phyloP scores from a whole-genome alignment of 495 filamentous ascomycete species.

The Corynascus novoguineensis region DNA sequence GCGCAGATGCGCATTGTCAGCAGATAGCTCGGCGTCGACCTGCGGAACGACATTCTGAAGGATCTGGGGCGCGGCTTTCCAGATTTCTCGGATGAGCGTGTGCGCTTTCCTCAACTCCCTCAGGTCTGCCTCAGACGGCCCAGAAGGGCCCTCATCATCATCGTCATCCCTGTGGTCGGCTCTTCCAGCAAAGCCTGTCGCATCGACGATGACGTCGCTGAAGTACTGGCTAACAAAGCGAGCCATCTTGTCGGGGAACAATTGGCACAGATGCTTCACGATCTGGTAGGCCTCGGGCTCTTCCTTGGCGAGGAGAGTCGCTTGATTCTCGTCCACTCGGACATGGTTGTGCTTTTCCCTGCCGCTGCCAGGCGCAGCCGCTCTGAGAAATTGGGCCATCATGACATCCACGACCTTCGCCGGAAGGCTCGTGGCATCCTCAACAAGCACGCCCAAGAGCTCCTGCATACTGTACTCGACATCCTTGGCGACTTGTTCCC shows the following conservation, averaged over 20 bases:
- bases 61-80: constrained; percentile 84
- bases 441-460: constrained; percentile 76
- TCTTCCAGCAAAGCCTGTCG: constrained; percentile 53
- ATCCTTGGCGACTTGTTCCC: constrained; percentile 79
- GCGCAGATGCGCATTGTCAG: constrained; percentile 81
- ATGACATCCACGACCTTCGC: constrained; percentile 85
- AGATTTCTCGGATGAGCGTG: constrained; percentile 81
- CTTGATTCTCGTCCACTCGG: constrained; percentile 50
- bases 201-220: constrained; percentile 89
- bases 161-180: constrained; percentile 54
- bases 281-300: constrained; percentile 90
- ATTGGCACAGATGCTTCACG: constrained; percentile 88
- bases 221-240: constrained; percentile 93
- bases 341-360: constrained; percentile 49
- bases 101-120: constrained; percentile 87
- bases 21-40: constrained; percentile 84
- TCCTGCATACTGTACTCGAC: constrained; percentile 89
- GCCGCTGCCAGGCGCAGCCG: constrained; percentile 57
- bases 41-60: constrained; percentile 91
- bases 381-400: constrained; percentile 88
- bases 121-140: constrained; percentile 74
- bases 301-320: constrained; percentile 74
- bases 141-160: constrained; percentile 56
- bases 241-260: constrained; percentile 88
- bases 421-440: constrained; percentile 77